These are phyloP conservation scores for Chaetomiaceae sp. DNA, from an alignment of 2,329 filamentous ascomycete genomes.

Conservation along the genomic window DNA sequence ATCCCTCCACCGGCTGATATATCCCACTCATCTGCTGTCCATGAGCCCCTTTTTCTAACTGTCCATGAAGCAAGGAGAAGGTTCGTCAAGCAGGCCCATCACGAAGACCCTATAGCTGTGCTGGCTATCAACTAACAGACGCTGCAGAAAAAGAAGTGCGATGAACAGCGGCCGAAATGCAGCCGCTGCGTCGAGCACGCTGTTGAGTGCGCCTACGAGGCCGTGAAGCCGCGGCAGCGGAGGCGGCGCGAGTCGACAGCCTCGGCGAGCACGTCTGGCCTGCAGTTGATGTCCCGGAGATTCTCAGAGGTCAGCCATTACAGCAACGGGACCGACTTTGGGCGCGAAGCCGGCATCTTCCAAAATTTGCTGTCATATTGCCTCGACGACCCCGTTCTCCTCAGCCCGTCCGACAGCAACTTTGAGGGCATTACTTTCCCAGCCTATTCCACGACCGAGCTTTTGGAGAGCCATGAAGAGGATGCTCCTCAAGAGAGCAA, in stretches of 20 bases:
- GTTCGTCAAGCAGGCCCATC: slow-evolving; percentile 33
- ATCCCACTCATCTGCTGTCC: not conserved
- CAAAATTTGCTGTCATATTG: not conserved
- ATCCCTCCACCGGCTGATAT: not conserved
- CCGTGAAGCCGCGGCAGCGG: slow-evolving; percentile 41
- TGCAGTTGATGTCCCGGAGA: slow-evolving; percentile 14
- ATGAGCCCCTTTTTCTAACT: slow-evolving; percentile 5
- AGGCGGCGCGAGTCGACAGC: slow-evolving; percentile 35
- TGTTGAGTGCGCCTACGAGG: slow-evolving; percentile 48
- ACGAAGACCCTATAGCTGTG: not conserved
- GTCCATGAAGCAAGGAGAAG: slow-evolving; percentile 47
- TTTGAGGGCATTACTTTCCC: slow-evolving; percentile 14
- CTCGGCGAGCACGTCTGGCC: not conserved
- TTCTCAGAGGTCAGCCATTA: slow-evolving; percentile 21
- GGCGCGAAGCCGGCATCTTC: not conserved
- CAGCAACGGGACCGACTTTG: slow-evolving; percentile 13
- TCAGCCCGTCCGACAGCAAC: slow-evolving; percentile 17
- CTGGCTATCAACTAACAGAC: slow-evolving; percentile 1
- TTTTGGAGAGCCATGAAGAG: slow-evolving; percentile 6
- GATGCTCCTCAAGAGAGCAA: not conserved
- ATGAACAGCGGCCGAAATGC: slow-evolving; percentile 49
- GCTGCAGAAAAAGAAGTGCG: slow-evolving; percentile 54
- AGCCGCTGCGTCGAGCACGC: slow-evolving; percentile 47
- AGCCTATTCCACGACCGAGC: slow-evolving; percentile 10
- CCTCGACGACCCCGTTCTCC: slow-evolving; percentile 11